Evolutionary conservation across 2,329 filamentous ascomycete species (phyloP), one percentile per base, ranked within the genome.

Genomic region (Paradendryphiella salina): DNA sequence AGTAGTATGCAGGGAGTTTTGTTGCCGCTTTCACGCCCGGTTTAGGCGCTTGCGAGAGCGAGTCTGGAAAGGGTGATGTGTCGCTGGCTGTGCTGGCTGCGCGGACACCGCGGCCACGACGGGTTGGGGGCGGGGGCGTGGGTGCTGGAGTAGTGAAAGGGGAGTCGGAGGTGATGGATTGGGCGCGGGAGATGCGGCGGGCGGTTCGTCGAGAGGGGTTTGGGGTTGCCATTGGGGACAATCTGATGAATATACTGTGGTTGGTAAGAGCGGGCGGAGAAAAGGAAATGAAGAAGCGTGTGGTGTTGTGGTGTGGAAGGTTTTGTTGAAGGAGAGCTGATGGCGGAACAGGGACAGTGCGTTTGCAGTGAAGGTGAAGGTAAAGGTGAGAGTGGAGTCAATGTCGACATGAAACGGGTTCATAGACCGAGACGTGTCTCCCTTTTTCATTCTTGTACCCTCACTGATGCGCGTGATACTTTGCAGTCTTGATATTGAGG

Each of bases 1-100:
- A 10, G 49, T 62, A 66, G 46, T 61, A 48, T 9, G 34, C 4
- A 18, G 33, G 20, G 5, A 43, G 4, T 5, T 44, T 40, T 20
- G 20, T 5, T 5, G 18, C 23, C 18, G 7, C 42, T 35, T 20
- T 45, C 40, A 9, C 40, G 18, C 3, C 42, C 43, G 9, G 39
- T n/a, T 4, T 26, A 41, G 9, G 2, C 5, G 8, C 23, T 26
- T 26, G 23, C 2, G 23, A 26, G 8, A 2, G 23, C 23, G 23
- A 9, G 23, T 26, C 23, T 2, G 15, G 49, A 1, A 37, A 35
- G 5, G 17, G 28, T 10, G 41, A 39, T 5, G 36, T 44, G 8
- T 8, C 9, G n/a, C 1, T 31, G 20, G 9, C 15, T 13, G 14
- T 20, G 21, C 21, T 46, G 13, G 26, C 11, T 3, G 4, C 28